Evolutionary conservation across 331 rosid species (phyloP).

Genomic region (Stylosanthes scabra): DNA sequence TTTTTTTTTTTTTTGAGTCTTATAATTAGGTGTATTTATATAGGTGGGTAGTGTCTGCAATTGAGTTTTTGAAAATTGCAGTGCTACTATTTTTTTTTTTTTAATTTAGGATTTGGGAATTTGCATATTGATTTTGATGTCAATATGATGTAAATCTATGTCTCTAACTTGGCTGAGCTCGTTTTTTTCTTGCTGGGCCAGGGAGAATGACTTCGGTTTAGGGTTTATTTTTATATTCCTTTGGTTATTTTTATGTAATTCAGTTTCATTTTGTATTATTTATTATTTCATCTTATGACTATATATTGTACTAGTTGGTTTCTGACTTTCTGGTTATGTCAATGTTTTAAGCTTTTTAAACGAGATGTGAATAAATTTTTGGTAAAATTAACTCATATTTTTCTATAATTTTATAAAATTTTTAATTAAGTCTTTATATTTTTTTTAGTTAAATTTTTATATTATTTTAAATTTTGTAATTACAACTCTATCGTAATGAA

Average conservation of each 20-base stretch:
- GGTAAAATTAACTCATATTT: too few relatives aligned
- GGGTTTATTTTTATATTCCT: conserved; percentile 6
- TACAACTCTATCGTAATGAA: too few relatives aligned
- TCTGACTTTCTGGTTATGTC: too few relatives aligned
- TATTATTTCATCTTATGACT: not conserved
- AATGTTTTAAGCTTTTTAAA: too few relatives aligned
- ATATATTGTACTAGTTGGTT: not conserved
- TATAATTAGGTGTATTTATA: not conserved
- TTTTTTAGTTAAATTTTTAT: too few relatives aligned
- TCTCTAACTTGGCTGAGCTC: conserved; percentile 58
- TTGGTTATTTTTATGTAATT: conserved; percentile 29
- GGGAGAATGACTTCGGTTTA: conserved; percentile 36
- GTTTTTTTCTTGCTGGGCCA: conserved; percentile 77
- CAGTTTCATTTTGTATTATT: conserved; percentile 24
- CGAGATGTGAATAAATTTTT: too few relatives aligned
- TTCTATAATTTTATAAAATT: too few relatives aligned
- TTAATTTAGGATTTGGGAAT: not conserved
- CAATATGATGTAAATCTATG: conserved; percentile 57
- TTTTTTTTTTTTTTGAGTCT: not conserved
- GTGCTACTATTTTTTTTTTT: conserved; percentile 31
- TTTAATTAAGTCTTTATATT: too few relatives aligned
- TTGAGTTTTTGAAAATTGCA: conserved; percentile 84
- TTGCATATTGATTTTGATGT: conserved; percentile 32
- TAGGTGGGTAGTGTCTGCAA: conserved; percentile 55
- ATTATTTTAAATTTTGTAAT: too few relatives aligned